Evolutionary conservation across 345 rosid genomes (phyloP).

Genomic region (Geranium brycei): DNA sequence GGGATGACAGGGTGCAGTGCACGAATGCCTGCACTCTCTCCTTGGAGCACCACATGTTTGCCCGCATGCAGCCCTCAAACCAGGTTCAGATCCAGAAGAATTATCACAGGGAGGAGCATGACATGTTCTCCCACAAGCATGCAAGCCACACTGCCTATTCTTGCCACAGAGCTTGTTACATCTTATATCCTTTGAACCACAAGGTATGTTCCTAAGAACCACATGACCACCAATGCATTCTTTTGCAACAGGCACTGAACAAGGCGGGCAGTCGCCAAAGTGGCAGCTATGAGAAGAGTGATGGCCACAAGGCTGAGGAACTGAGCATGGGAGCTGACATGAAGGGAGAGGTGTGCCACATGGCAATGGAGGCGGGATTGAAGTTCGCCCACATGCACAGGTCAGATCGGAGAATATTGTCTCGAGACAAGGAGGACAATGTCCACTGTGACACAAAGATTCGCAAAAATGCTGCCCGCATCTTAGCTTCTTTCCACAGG

Average conservation of each 20-base stretch:
- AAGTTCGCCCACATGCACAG: slow-evolving; percentile 87
- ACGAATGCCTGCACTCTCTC: slow-evolving; percentile 84
- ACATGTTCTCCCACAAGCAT: slow-evolving; percentile 83
- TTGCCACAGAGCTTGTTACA: slow-evolving; percentile 87
- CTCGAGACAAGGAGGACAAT: slow-evolving; percentile 88
- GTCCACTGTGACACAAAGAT: slow-evolving; percentile 84
- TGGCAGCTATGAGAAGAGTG: slow-evolving; percentile 85
- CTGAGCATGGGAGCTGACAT: slow-evolving; percentile 71
- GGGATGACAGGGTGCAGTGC: slow-evolving; percentile 78
- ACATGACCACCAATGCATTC: slow-evolving; percentile 92
- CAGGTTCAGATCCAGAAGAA: slow-evolving; percentile 24
- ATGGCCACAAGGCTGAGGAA: slow-evolving; percentile 84
- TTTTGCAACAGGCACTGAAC: slow-evolving; percentile 80
- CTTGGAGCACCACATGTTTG: slow-evolving; percentile 91
- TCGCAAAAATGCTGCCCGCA: slow-evolving; percentile 90
- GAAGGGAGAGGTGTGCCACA: slow-evolving; percentile 86
- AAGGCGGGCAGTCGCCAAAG: slow-evolving; percentile 94
- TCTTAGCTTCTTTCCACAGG: slow-evolving; percentile 83
- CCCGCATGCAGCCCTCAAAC: slow-evolving; percentile 60
- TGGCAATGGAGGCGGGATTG: slow-evolving; percentile 89
- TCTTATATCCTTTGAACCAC: slow-evolving; percentile 87
- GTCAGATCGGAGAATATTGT: slow-evolving; percentile 77
- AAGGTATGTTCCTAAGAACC: slow-evolving; percentile 85
- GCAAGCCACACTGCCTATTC: slow-evolving; percentile 88
- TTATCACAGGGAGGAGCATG: slow-evolving; percentile 68